Evolutionary conservation across 2,329 filamentous ascomycete genomes (phyloP), one percentile per base, ranked within the genome.

Genomic region (Aquanectria penicillioides): DNA sequence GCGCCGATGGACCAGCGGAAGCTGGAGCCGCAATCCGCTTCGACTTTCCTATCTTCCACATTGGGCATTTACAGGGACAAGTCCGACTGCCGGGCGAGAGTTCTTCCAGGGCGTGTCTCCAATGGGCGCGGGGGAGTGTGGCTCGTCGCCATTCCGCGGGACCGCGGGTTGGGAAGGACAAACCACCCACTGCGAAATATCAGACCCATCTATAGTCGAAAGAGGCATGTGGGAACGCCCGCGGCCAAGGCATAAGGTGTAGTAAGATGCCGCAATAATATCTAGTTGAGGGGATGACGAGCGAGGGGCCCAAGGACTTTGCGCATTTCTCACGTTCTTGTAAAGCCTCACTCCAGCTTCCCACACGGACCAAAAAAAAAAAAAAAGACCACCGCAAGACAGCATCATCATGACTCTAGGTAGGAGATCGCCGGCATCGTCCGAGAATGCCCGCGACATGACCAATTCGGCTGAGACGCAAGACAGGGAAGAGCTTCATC

Each of bases 401-500:
- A 26, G 34, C 22, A n/a, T n/a, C 38, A 62, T 9, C 33, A 68
- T 68, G 66, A 66, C 66, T 17, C 25, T 68, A n/a, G 66, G 66
- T 66, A 63, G 13, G 57, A 10, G 26, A 23, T 38, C 28, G 7
- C 34, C 26, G 46, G 12, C n/a, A n/a, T 54, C 34, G 5, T 25
- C 22, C n/a, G n/a, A n/a, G n/a, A n/a, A n/a, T n/a, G n/a, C n/a
- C 20, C n/a, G 9, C 29, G 23, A 15, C 8, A 4, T 3, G 7
- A 26, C 22, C 36, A 36, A 9, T 23, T 15, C 11, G 51, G 34
- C 57, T 60, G 41, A 60, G 25, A 57, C 46, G 12, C 25, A 46
- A 34, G 17, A 26, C 7, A 69, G 66, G 66, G 11, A 69, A 69
- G 58, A 68, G 64, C 44, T 69, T 69, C 46, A 65, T 69, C 38